These are phyloP conservation scores for Mycena epipterygia DNA, from an alignment of 768 basidiomycete species.

Conservation along the genomic window DNA sequence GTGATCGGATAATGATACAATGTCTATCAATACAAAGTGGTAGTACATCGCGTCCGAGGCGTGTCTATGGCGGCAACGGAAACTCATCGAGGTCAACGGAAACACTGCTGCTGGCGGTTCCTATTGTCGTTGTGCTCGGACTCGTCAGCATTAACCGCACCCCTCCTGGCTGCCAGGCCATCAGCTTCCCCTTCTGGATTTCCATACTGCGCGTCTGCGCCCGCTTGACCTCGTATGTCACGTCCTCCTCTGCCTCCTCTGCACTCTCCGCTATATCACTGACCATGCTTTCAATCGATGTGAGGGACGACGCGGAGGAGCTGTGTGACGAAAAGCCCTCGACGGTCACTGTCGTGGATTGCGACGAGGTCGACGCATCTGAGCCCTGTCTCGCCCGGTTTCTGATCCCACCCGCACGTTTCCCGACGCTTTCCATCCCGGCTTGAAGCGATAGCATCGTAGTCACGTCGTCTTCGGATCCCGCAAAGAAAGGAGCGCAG, in stretches of 20 bases:
- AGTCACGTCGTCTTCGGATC: conserved; percentile 35
- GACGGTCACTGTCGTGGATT: conserved; percentile 41
- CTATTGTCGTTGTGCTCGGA: conserved; percentile 51
- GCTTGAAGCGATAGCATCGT: conserved; percentile 43
- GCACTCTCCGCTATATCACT: conserved; percentile 39
- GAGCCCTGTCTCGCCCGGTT: conserved; percentile 46
- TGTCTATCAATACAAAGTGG: background rate
- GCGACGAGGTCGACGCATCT: conserved; percentile 49
- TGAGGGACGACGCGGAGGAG: conserved; percentile 36
- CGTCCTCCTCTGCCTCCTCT: conserved; percentile 51
- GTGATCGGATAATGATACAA: background rate
- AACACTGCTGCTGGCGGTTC: conserved; percentile 51
- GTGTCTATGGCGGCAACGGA: conserved; percentile 52
- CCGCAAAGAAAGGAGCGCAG: conserved; percentile 33
- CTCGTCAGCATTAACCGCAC: conserved; percentile 51
- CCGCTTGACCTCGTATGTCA: conserved; percentile 59
- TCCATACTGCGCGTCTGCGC: conserved; percentile 66
- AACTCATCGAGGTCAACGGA: conserved; percentile 62
- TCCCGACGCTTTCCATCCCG: conserved; percentile 40
- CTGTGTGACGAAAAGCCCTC: conserved; percentile 34
- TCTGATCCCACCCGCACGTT: conserved; percentile 28
- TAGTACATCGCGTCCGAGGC: background rate
- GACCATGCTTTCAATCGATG: conserved; percentile 34
- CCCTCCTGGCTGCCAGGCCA: conserved; percentile 38
- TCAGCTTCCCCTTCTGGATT: conserved; percentile 60